phyloP scores from a whole-genome alignment of 2,329 filamentous ascomycete species.

The Leptographium procerum region DNA sequence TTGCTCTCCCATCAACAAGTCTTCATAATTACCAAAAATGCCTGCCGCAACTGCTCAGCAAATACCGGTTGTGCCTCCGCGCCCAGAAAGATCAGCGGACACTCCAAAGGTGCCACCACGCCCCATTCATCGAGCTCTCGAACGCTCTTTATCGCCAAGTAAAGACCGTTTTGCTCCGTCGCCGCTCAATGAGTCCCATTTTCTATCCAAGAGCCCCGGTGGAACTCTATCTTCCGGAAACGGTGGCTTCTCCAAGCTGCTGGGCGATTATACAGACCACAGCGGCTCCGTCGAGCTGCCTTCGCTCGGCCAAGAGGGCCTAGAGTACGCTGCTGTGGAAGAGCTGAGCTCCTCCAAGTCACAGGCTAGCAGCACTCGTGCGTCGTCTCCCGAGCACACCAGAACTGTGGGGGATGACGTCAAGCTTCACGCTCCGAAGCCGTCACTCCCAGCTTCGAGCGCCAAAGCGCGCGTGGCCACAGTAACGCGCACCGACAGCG shows the following conservation, averaged over 20 bases:
- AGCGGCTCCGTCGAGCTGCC: slow-evolving; percentile 72
- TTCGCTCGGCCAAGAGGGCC: slow-evolving; percentile 78
- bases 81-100: slow-evolving; percentile 40
- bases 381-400: slow-evolving; percentile 56
- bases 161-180: slow-evolving; percentile 74
- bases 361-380: slow-evolving; percentile 24
- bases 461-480: slow-evolving; percentile 73
- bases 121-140: slow-evolving; percentile 54
- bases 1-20: neutral
- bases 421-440: slow-evolving; percentile 79
- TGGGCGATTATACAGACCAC: slow-evolving; percentile 38
- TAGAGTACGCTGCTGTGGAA: slow-evolving; percentile 64
- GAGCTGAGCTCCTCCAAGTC: slow-evolving; percentile 25
- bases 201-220: slow-evolving; percentile 32
- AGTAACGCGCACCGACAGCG: slow-evolving; percentile 87
- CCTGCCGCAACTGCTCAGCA: slow-evolving; percentile 37
- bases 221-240: slow-evolving; percentile 22
- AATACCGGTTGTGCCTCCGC: slow-evolving; percentile 44
- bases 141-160: slow-evolving; percentile 67
- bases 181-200: slow-evolving; percentile 69
- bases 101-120: slow-evolving; percentile 69
- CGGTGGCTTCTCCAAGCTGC: slow-evolving; percentile 14
- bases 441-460: slow-evolving; percentile 68
- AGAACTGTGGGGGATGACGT: slow-evolving; percentile 70
- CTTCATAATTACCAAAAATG: slow-evolving; percentile 24